Conservation (phyloP, 495 filamentous ascomycete species). For the Aspergillus steynii region DNA sequence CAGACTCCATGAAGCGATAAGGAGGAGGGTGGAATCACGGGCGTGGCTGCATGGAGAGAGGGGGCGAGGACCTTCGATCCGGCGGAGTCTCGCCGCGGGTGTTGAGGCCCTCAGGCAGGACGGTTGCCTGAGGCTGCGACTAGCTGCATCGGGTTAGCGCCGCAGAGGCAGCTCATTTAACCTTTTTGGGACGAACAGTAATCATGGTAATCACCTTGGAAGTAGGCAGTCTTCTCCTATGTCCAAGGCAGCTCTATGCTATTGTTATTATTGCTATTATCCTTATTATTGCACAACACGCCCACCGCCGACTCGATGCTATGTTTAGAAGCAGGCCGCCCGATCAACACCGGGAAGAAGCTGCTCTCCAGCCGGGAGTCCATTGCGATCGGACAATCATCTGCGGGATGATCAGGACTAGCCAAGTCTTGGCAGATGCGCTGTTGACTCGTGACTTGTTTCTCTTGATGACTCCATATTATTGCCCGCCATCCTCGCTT, state of each 20-base stretch:
- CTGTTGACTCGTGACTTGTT: background rate
- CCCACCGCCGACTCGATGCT: background rate
- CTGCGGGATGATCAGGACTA: background rate
- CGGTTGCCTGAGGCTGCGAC: constrained; percentile 17
- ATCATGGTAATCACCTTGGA: too few relatives aligned
- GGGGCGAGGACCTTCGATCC: constrained; percentile 1
- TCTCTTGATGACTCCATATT: background rate
- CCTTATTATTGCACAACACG: too few relatives aligned
- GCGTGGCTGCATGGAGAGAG: constrained; percentile 11
- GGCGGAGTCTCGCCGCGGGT: constrained; percentile 1
- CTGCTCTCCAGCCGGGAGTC: background rate
- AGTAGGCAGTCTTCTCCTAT: too few relatives aligned
- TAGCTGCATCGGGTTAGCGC: constrained; percentile 21
- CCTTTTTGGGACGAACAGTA: constrained; percentile 1
- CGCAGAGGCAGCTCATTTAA: background rate
- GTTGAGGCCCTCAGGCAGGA: constrained; percentile 8
- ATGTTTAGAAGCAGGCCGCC: background rate
- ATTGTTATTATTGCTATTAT: too few relatives aligned
- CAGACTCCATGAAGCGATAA: constrained; percentile 25
- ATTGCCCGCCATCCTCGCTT: background rate
- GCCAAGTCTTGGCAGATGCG: constrained; percentile 5
- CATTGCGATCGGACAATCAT: too few relatives aligned
- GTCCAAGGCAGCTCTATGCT: too few relatives aligned
- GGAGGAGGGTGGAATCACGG: constrained; percentile 9
- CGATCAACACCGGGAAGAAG: background rate